These are phyloP conservation scores for Termitomyces heimii DNA, from an alignment of 768 basidiomycete genomes.

Conservation along the genomic window DNA sequence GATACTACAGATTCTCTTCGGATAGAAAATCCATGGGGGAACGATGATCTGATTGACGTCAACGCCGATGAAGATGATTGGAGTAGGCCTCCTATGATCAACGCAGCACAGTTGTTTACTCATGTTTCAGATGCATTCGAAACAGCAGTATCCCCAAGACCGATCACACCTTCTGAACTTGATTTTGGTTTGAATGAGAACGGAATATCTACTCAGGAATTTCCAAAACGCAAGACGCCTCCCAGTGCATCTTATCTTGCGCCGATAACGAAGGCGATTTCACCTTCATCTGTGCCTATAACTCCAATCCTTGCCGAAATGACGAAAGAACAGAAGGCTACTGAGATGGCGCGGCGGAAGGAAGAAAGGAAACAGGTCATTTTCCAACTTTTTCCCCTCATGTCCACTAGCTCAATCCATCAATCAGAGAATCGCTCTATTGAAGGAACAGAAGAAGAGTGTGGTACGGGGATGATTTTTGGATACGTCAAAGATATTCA, in stretches of 20 bases:
- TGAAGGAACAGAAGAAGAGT: constrained; percentile 78
- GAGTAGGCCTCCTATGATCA: constrained; percentile 52
- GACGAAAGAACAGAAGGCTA: constrained; percentile 89
- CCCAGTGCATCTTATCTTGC: constrained; percentile 15
- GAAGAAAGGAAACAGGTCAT: constrained; percentile 86
- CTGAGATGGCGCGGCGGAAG: constrained; percentile 87
- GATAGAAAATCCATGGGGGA: constrained; percentile 60
- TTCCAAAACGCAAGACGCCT: constrained; percentile 10
- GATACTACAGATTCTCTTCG: constrained; percentile 39
- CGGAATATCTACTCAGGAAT: not conserved
- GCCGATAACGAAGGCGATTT: constrained; percentile 13
- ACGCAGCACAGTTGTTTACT: not conserved
- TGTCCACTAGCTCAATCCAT: not conserved
- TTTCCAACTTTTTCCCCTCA: not conserved
- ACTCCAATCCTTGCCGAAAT: constrained; percentile 36
- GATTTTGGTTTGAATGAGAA: not conserved
- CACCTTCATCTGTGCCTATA: constrained; percentile 14
- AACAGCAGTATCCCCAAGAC: constrained; percentile 28
- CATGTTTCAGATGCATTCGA: constrained; percentile 64
- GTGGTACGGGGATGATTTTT: constrained; percentile 20
- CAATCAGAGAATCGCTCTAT: constrained; percentile 62
- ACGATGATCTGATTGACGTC: constrained; percentile 85
- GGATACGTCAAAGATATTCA: not conserved
- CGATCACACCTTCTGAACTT: not conserved
- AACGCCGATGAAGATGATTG: constrained; percentile 93